Evolutionary conservation across 1,139 yeast genomes (phyloP), one percentile per base, ranked within the genome.

Genomic region (Kodamaea arcana): DNA sequence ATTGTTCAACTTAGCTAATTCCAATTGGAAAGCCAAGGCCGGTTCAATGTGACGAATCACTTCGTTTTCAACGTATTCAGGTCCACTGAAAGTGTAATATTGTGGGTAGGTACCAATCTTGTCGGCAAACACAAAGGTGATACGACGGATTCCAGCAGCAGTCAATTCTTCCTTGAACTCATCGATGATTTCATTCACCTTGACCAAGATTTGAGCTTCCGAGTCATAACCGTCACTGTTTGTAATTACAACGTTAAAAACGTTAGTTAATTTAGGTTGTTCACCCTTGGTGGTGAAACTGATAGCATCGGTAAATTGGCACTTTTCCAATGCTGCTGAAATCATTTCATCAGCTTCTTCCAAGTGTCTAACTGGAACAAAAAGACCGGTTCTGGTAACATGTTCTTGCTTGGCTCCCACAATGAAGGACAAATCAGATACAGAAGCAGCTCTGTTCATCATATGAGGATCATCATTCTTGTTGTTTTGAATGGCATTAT

Each of bases 31-130:
- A 37, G 98, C 98, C 54, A 92, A 73, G 30, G 98, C 97, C 22
- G 98, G 98, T 64, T 92, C 98, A 53, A 92, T 87, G 58, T 92
- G 97, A 69, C 98, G 90, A 59, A 92, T 86, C 24, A 90, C 90
- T 65, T 83, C 79, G 66, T 92, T 95, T 63, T 83, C 94, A 29
- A 51, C 50, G 60, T 84, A 92, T 27, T 75, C 75, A 33, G 95
- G 95, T 42, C 94, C 95, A 52, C 86, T 85, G 74, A 85, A 94
- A 27, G 98, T 92, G 67, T 83, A 94, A 69, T 92, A 92, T 62
- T 84, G 85, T 50, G 98, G 98, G 65, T 92, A 88, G 31, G 83
- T 62, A 46, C 97, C 97, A 52, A 80, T 78, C 34, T 72, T 76
- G 56, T 83, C 79, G 42, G 95, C 95, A 49, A 92, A 72, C 44